A percentile compares a stretch with the other conserved stretches of the same genome.
Conservation (phyloP, 1,139 yeast species). For the Saccharomyces hybrid region DNA sequence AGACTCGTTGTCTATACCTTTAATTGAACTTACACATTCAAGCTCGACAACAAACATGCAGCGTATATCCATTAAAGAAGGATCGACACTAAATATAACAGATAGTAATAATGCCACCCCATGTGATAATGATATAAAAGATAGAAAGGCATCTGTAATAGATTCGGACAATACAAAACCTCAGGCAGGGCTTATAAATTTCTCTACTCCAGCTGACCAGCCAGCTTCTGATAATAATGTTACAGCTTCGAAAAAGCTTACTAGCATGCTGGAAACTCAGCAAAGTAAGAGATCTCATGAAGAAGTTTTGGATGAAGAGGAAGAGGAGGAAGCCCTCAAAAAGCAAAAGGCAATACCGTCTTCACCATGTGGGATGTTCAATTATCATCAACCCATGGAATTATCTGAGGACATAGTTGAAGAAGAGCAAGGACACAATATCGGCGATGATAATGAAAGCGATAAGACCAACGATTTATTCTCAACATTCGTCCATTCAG, state of each 20-base stretch:
- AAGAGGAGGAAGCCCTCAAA: constrained; percentile 12
- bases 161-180: neutral
- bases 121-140: constrained; percentile 2
- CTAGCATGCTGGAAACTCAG: neutral
- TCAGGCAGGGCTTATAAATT: neutral
- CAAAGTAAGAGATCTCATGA: constrained; percentile 1
- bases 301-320: constrained; percentile 9
- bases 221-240: neutral
- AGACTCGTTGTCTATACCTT: constrained; percentile 29
- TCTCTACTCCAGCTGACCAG: neutral
- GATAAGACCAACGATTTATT: constrained; percentile 11
- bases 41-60: constrained; percentile 13
- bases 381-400: constrained; percentile 12
- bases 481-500: constrained; percentile 8
- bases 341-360: constrained; percentile 29
- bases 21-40: constrained; percentile 22
- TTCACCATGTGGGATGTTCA: constrained; percentile 29
- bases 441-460: neutral
- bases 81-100: neutral
- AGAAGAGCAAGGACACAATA: neutral
- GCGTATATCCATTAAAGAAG: neutral
- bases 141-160: neutral
- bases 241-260: neutral
- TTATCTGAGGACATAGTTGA: constrained; percentile 6
- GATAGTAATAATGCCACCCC: neutral